These are phyloP conservation scores for Gaeumannomyces tritici DNA, from an alignment of 2,329 filamentous ascomycete species.

Conservation along the genomic window DNA sequence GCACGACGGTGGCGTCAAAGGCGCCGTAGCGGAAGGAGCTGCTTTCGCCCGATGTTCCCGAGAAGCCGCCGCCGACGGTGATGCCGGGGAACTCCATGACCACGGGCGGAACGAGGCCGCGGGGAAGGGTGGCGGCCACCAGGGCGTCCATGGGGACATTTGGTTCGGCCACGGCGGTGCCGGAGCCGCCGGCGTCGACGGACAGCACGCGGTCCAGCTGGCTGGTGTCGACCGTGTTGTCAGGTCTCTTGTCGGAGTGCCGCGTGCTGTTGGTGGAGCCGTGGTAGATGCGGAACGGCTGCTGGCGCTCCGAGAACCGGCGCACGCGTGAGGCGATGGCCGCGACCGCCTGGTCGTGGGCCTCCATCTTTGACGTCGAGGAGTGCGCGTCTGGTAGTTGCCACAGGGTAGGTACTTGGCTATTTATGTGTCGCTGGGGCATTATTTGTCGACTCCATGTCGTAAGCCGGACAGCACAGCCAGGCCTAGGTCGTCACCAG, in stretches of 20 bases:
- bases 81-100: constrained; percentile 67
- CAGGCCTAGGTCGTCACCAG: too few relatives aligned
- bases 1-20: constrained; percentile 53
- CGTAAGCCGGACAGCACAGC: too few relatives aligned
- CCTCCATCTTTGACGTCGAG: constrained; percentile 30
- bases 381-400: too few relatives aligned
- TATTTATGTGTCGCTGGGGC: too few relatives aligned
- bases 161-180: constrained; percentile 48
- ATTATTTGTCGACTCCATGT: too few relatives aligned
- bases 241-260: constrained; percentile 33
- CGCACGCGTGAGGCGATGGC: constrained; percentile 31
- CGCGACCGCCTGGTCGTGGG: constrained; percentile 33
- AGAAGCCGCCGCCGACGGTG: constrained; percentile 57
- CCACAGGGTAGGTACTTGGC: too few relatives aligned
- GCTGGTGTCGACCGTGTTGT: constrained; percentile 59
- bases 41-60: constrained; percentile 58
- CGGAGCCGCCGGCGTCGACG: constrained; percentile 39
- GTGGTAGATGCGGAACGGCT: constrained; percentile 66
- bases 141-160: constrained; percentile 61
- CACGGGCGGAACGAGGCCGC: constrained; percentile 51
- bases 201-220: constrained; percentile 50
- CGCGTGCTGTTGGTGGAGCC: constrained; percentile 71
- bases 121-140: constrained; percentile 42
- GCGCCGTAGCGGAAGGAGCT: constrained; percentile 57
- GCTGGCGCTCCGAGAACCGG: constrained; percentile 29